Base-by-base conservation (phyloP, 768 basidiomycete species). In the Mycena latifolia region DNA sequence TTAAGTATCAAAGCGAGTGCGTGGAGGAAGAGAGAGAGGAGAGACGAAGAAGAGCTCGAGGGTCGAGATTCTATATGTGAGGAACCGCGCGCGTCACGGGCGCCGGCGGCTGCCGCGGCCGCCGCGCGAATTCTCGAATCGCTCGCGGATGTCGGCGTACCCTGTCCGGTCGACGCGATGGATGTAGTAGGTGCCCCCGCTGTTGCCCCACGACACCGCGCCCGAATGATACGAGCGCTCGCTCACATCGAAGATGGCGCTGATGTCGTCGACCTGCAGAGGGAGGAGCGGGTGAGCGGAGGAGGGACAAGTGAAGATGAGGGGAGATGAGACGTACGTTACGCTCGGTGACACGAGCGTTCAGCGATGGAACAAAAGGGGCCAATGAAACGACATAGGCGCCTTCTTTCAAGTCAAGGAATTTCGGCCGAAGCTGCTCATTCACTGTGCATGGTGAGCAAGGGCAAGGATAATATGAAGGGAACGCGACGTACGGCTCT, bases 391-490 rank as follows among this genome's bases (percentile, higher is more conserved):
- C 87, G 51, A 99, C 92, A 52, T 90, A 90, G 0, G 96, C 95
- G 22, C 94, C 94, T 64, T 97, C 94, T 74, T 95, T 98, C 65
- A 99, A 81, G 74, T 99, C 98, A 59, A 99, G 82, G 78, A 99
- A 99, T 73, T 95, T 92, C 29, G 92, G 90, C 48, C 92, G 85
- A 18, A 99, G 80, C 1, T 90, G 88, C 73, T 94, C 93, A 77
- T 98, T 99, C 65, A 99, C 92, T 94, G 62, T 14, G 43, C 48
- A 20, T 15, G 35, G 28, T 63, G 22, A 67, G 66, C 50, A 68
- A 63, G 14, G 41, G 61, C 31, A 45, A 35, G 28, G 15, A 33
- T 43, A 6, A 54, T 22, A 55, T 22, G 45, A 5, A 54, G 58
- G 45, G 33, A 33, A 58, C 31, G n/a, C 5, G 10, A 88, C 91